Evolutionary conservation across 2,329 filamentous ascomycete genomes (phyloP), one percentile per base, ranked within the genome.

Genomic region (Fusarium virguliforme): DNA sequence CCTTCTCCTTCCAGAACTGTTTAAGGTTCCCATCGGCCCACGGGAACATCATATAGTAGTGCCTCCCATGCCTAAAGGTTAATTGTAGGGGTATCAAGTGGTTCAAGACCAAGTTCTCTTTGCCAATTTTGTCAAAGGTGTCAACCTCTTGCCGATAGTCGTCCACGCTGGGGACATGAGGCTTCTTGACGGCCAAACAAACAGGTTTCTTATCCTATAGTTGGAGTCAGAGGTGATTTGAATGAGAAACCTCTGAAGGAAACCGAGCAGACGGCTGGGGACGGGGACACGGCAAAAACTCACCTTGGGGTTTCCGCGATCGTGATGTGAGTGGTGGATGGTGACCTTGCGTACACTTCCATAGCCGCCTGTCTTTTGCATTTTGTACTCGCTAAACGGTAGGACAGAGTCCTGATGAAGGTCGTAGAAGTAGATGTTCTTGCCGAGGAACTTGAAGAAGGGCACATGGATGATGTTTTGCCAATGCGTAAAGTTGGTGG

Each of bases 21-120:
- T 54, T 61, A 4, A 61, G 4, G 13, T 61, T 61, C 2, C 59
- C 59, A 7, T 61, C 48, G 7, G 59, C 59, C 59, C 59, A 61
- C 10, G 59, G 59, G 13, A 61, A 61, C 24, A 61, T 7, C 2
- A 61, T 7, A 10, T 8, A 61, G 28, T 43, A 55, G 28, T 61
- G 48, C 18, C 2, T 37, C 2, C 59, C 59, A 2, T 54, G 59
- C 6, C 3, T 24, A 4, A 41, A 61, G 0, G 59, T 35, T 6
- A 61, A 7, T 1, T 54, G 46, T 0, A 61, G 38, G 0, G 35
- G 35, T 0, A 61, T 54, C 15, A 60, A 48, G 18, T 60, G 58
- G 4, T 32, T 13, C 8, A 43, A n/a, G 4, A 26, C 26, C 4
- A 15, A 18, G 24, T 37, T 46, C 8, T 40, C 15, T 4, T n/a